Conservation (phyloP, 2,329 filamentous ascomycete genomes). For the Byssochlamys sp. region DNA sequence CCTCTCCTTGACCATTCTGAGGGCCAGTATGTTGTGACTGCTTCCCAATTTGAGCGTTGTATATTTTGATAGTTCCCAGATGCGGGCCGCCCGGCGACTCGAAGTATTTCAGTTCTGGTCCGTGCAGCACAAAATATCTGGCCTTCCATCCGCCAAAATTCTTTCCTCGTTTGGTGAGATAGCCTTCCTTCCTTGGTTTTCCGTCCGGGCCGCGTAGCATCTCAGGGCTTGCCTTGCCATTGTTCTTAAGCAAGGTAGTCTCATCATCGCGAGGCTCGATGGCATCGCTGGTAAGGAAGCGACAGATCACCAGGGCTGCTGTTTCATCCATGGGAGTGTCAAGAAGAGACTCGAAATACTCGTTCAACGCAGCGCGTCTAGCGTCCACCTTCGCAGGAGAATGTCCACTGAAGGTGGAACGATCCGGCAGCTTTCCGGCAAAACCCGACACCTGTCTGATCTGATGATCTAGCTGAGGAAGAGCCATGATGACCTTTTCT, state of each 20-base stretch:
- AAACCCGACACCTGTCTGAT: conserved; percentile 67
- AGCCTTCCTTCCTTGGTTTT: conserved; percentile 69
- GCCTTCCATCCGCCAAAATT: conserved; percentile 99
- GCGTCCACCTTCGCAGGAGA: conserved; percentile 89
- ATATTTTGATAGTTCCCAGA: conserved; percentile 84
- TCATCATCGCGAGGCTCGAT: conserved; percentile 48
- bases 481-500: conserved; percentile 77
- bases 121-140: conserved; percentile 60
- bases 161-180: conserved; percentile 91
- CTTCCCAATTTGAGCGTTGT: conserved; percentile 85
- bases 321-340: conserved; percentile 70
- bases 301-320: conserved; percentile 72
- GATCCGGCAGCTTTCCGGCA: conserved; percentile 68
- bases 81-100: conserved; percentile 84
- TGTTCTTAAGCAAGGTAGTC: conserved; percentile 37
- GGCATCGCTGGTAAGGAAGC: conserved; percentile 65
- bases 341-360: conserved; percentile 75
- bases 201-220: conserved; percentile 48
- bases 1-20: conserved; percentile 44
- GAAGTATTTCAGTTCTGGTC: conserved; percentile 72
- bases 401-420: conserved; percentile 79
- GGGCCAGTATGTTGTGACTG: conserved; percentile 58
- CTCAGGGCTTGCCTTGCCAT: conserved; percentile 21
- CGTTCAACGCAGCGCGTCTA: conserved; percentile 66
- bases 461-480: conserved; percentile 72